These are phyloP conservation scores for Handroanthus guayacan DNA, from an alignment of 257 asterid genomes.

Conservation along the genomic window DNA sequence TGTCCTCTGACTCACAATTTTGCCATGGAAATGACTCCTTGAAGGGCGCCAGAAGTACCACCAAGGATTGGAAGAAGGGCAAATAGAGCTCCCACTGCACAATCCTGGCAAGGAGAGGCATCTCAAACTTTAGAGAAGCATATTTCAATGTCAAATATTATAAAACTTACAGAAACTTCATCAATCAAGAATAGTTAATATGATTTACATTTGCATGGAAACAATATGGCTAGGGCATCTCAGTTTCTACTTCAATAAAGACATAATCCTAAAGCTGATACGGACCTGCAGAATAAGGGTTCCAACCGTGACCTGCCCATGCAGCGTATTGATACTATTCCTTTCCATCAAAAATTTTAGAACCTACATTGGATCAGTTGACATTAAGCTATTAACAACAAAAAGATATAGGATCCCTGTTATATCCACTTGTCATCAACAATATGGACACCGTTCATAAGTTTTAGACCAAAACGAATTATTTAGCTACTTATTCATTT, in stretches of 20 bases:
- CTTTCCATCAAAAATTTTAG: constrained; percentile 86
- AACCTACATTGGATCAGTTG: constrained; percentile 56
- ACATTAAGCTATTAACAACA: constrained; percentile 27
- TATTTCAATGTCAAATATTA: constrained; percentile 24
- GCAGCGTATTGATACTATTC: constrained; percentile 64
- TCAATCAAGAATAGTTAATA: constrained; percentile 23
- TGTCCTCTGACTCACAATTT: constrained; percentile 61
- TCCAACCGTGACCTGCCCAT: constrained; percentile 90
- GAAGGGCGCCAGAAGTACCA: constrained; percentile 83
- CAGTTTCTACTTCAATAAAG: constrained; percentile 26
- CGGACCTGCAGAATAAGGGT: constrained; percentile 80
- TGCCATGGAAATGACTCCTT: constrained; percentile 74
- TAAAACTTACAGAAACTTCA: constrained; percentile 25
- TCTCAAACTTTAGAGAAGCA: constrained; percentile 40
- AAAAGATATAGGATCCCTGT: constrained; percentile 5
- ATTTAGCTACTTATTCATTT: not conserved
- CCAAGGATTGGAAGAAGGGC: constrained; percentile 91
- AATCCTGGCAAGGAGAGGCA: constrained; percentile 65
- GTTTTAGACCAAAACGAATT: not conserved
- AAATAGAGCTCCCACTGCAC: constrained; percentile 85
- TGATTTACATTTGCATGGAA: constrained; percentile 24
- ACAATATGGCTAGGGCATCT: constrained; percentile 29
- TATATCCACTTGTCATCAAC: constrained; percentile 14
- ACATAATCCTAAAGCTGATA: constrained; percentile 32
- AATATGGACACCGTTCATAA: not conserved